Evolutionary conservation across 805 yeast species (phyloP).

Genomic region (Teunomyces gatunensis): DNA sequence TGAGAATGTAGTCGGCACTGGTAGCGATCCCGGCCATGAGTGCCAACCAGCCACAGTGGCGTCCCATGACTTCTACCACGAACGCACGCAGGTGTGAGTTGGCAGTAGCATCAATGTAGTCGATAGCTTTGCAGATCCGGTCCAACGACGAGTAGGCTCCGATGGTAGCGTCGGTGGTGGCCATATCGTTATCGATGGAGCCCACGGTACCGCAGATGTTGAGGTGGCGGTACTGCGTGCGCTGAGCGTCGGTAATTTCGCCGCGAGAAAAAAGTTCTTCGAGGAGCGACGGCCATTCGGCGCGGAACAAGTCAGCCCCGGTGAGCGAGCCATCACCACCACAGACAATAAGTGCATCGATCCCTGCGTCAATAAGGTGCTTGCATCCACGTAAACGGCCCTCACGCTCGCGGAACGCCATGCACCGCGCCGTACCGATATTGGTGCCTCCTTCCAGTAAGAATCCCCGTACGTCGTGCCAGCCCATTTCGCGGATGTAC

Average conservation of each 20-base stretch:
- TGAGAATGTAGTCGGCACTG: slow-evolving; percentile 89
- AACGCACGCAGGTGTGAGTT: slow-evolving; percentile 96
- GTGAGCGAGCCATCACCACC: slow-evolving; percentile 99
- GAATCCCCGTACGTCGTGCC: slow-evolving; percentile 97
- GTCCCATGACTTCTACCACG: slow-evolving; percentile 98
- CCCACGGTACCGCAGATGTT: slow-evolving; percentile 95
- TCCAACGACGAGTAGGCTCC: slow-evolving; percentile 95
- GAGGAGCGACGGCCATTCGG: slow-evolving; percentile 90
- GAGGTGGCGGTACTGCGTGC: slow-evolving; percentile 62
- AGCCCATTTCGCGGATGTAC: slow-evolving; percentile 69
- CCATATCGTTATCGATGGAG: slow-evolving; percentile 97
- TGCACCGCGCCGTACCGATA: slow-evolving; percentile 94
- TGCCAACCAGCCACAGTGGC: slow-evolving; percentile 99
- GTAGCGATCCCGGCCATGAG: slow-evolving; percentile 97
- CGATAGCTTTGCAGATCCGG: slow-evolving; percentile 90
- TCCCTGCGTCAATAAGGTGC: slow-evolving; percentile 81
- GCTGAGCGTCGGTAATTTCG: slow-evolving; percentile 56
- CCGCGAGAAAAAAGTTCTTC: slow-evolving; percentile 62
- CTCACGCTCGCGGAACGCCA: slow-evolving; percentile 76
- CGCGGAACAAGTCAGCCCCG: slow-evolving; percentile 92
- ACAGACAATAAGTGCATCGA: slow-evolving; percentile 92
- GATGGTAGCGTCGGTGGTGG: slow-evolving; percentile 92
- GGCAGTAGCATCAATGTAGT: slow-evolving; percentile 97
- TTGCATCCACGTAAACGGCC: slow-evolving; percentile 84
- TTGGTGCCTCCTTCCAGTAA: slow-evolving; percentile 90